Conservation (phyloP, 2,329 filamentous ascomycete genomes). For the Trichophyton mentagrophytes region DNA sequence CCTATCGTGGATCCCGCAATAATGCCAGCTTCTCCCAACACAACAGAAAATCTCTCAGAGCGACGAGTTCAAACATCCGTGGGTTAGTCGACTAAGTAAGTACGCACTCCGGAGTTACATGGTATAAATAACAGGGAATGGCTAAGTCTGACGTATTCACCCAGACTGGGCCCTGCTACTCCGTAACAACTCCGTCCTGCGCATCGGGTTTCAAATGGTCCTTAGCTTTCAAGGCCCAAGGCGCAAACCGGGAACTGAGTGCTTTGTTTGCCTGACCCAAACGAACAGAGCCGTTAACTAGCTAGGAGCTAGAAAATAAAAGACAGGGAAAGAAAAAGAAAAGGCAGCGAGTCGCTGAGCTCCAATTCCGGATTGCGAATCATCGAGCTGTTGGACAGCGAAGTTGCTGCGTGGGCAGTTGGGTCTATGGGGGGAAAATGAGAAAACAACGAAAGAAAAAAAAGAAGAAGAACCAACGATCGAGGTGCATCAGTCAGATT, state of each 20-base stretch:
- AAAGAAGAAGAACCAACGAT: not conserved
- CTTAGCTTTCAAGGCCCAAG: not conserved
- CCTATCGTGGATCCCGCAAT: no score
- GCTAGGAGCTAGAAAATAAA: not conserved
- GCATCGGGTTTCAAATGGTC: not conserved
- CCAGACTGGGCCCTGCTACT: not conserved
- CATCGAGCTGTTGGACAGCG: not conserved
- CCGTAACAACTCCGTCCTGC: not conserved
- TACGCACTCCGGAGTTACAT: no score
- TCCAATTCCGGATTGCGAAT: not conserved
- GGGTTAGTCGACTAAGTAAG: no score
- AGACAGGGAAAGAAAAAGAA: not conserved
- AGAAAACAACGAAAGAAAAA: not conserved
- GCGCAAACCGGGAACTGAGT: not conserved
- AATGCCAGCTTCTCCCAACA: not conserved
- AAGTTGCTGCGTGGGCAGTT: not conserved
- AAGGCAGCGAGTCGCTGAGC: not conserved
- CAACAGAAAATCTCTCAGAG: not conserved
- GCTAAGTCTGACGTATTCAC: not conserved
- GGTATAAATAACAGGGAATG: not conserved
- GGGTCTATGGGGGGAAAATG: not conserved
- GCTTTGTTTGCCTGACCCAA: not conserved
- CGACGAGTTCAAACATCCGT: no score
- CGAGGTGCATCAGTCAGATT: not conserved
- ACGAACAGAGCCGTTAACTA: not conserved